Evolutionary conservation across 768 basidiomycete genomes (phyloP).

Genomic region (Postia placenta): DNA sequence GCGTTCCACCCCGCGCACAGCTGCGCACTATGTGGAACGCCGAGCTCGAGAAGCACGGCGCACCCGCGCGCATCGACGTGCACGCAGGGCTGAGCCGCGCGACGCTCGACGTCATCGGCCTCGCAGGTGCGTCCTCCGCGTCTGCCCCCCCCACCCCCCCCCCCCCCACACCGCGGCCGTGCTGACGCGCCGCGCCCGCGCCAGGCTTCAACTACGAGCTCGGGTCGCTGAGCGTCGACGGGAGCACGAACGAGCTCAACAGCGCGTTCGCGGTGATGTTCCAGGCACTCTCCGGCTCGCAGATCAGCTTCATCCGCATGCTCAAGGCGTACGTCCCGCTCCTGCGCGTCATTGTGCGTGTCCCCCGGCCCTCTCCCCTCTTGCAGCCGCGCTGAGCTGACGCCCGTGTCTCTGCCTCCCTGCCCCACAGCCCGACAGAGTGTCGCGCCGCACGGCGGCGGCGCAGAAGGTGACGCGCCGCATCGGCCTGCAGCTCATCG

Average conservation of each 20-base stretch:
- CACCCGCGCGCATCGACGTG: constrained; percentile 23
- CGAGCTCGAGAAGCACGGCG: constrained; percentile 23
- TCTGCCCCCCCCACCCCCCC: background rate
- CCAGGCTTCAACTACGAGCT: constrained; percentile 31
- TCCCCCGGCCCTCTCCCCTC: background rate
- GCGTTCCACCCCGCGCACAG: constrained; percentile 1
- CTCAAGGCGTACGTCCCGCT: constrained; percentile 14
- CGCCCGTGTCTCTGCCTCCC: background rate
- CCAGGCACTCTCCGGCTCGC: background rate
- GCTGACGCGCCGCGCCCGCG: background rate
- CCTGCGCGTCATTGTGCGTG: constrained; percentile 18
- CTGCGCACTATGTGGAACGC: constrained; percentile 8
- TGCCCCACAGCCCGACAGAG: constrained; percentile 6
- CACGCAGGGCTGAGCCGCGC: constrained; percentile 26
- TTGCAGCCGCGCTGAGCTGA: no score
- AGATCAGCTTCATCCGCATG: background rate
- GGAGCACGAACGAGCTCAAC: constrained; percentile 24
- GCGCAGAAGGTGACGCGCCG: constrained; percentile 17
- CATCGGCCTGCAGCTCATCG: constrained; percentile 23
- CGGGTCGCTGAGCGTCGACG: constrained; percentile 22
- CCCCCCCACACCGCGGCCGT: background rate
- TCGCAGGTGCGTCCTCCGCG: constrained; percentile 1
- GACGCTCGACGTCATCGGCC: constrained; percentile 3
- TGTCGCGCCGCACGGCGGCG: background rate
- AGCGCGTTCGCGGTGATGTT: constrained; percentile 24